Evolutionary conservation across 306 rosid species (phyloP).

Genomic region (Vachellia pachyceras): DNA sequence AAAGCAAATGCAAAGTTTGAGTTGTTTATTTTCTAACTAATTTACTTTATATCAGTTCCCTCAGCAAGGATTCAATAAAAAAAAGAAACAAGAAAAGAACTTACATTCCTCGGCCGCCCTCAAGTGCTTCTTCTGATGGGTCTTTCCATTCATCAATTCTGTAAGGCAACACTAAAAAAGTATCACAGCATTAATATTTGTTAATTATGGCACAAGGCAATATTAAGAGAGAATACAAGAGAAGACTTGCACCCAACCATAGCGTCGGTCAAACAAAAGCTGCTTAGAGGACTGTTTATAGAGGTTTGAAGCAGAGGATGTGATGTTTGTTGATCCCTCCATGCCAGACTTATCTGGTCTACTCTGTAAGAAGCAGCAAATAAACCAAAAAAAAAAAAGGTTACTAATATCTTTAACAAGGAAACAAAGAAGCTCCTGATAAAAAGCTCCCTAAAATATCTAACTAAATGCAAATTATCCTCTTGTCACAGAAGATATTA

Average conservation of each 20-base stretch:
- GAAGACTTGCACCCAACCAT: slow-evolving; percentile 85
- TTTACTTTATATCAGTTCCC: no score
- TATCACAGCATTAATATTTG: not conserved
- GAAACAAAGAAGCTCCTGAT: no score
- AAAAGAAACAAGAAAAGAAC: no score
- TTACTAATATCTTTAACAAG: slow-evolving; percentile 5
- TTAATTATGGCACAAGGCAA: not conserved
- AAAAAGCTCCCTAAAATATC: no score
- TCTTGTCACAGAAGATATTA: no score
- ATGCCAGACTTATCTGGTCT: slow-evolving; percentile 25
- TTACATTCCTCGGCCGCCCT: slow-evolving; percentile 94
- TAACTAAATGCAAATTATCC: no score
- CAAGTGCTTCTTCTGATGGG: slow-evolving; percentile 86
- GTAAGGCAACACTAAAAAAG: slow-evolving; percentile 28
- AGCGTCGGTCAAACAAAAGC: slow-evolving; percentile 92
- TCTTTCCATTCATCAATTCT: slow-evolving; percentile 94
- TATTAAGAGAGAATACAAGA: slow-evolving; percentile 31
- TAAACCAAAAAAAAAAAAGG: not conserved
- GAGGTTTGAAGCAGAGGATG: slow-evolving; percentile 33
- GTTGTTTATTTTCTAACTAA: no score
- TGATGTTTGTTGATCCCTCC: slow-evolving; percentile 48
- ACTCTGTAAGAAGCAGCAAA: not conserved
- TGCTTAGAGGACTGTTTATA: slow-evolving; percentile 53
- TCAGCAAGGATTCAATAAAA: no score
- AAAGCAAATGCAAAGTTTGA: no score